These are phyloP conservation scores for Fusarium devonianum DNA, from an alignment of 2,329 filamentous ascomycete species.

Conservation along the genomic window DNA sequence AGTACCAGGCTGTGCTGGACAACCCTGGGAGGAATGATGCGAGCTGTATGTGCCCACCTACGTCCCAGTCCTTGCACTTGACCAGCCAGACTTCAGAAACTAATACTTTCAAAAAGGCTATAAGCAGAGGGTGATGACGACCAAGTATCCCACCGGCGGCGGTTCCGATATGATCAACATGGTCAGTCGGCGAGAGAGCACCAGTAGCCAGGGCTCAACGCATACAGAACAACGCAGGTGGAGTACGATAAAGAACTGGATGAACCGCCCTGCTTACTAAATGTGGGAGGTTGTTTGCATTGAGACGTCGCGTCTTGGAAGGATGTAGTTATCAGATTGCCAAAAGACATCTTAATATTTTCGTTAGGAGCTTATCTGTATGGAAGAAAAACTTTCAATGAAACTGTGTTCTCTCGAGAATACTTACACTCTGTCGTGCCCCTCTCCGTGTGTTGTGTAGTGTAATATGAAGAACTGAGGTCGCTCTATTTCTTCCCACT, in stretches of 20 bases:
- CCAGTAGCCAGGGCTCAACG: slow-evolving; percentile 24
- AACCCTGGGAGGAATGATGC: slow-evolving; percentile 28
- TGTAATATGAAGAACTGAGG: too few relatives aligned
- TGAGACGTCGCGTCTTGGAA: too few relatives aligned
- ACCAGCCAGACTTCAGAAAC: too few relatives aligned
- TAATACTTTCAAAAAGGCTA: too few relatives aligned
- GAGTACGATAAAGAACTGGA: slow-evolving; percentile 28
- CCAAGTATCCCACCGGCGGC: slow-evolving; percentile 20
- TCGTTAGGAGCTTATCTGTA: too few relatives aligned
- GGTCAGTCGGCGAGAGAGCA: slow-evolving; percentile 26
- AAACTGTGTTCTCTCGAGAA: too few relatives aligned
- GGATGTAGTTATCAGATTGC: not conserved
- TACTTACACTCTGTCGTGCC: too few relatives aligned
- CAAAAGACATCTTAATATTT: not conserved
- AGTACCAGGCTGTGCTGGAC: slow-evolving; percentile 30
- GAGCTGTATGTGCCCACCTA: not conserved
- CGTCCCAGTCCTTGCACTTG: accelerated
- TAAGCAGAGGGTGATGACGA: slow-evolving; percentile 31
- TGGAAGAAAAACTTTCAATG: too few relatives aligned
- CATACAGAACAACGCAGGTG: slow-evolving; percentile 22
- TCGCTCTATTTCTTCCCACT: too few relatives aligned
- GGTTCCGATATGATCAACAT: slow-evolving; percentile 25
- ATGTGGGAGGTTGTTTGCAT: not conserved
- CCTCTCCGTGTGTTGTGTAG: too few relatives aligned
- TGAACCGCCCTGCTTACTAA: slow-evolving; percentile 32